A percentile compares a stretch with the other conserved stretches of the same genome.
These are phyloP conservation scores for Venustampulla echinocandica DNA, from an alignment of 495 filamentous ascomycete genomes.

Conservation along the genomic window DNA sequence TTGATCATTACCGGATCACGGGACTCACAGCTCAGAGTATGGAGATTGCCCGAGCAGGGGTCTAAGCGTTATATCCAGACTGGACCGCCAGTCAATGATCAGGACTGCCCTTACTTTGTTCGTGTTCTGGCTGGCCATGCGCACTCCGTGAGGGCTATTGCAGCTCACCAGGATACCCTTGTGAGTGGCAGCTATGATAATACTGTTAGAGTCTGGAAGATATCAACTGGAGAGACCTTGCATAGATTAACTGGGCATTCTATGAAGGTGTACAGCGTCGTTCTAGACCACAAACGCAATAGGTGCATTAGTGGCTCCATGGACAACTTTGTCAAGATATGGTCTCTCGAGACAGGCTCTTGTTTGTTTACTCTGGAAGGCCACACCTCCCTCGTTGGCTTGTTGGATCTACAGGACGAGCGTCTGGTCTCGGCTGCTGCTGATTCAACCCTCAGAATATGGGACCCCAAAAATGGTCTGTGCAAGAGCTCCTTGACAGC, in stretches of 20 bases:
- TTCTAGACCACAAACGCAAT: constrained; percentile 83
- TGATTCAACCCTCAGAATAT: constrained; percentile 90
- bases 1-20: constrained; percentile 96
- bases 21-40: constrained; percentile 88
- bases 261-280: constrained; percentile 96
- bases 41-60: constrained; percentile 81
- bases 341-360: constrained; percentile 85
- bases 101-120: constrained; percentile 89
- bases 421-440: constrained; percentile 90
- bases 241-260: constrained; percentile 82
- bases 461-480: constrained; percentile 89
- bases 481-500: constrained; percentile 85
- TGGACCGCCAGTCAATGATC: constrained; percentile 65
- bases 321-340: constrained; percentile 97
- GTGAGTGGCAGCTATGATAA: constrained; percentile 98
- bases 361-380: constrained; percentile 88
- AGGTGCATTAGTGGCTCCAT: constrained; percentile 97
- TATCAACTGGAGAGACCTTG: constrained; percentile 85
- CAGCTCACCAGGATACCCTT: constrained; percentile 90
- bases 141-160: constrained; percentile 96
- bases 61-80: constrained; percentile 68
- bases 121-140: constrained; percentile 77
- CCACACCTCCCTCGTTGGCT: constrained; percentile 85
- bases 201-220: constrained; percentile 94
- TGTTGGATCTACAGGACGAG: constrained; percentile 80